Base-by-base conservation (phyloP, 345 rosid genomes). In the Alliaria petiolata region DNA sequence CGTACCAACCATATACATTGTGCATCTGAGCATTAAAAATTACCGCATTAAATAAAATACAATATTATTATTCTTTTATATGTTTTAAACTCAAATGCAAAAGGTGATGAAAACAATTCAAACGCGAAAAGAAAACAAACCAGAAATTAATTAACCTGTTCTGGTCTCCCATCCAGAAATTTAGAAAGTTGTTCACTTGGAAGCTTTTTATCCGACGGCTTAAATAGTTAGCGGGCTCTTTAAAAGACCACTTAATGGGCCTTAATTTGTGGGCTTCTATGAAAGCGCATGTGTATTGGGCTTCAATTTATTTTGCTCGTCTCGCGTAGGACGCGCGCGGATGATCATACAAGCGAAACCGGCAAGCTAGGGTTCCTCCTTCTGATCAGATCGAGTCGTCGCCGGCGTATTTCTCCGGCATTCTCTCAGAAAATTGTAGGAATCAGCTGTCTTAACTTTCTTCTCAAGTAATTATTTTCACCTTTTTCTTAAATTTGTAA, bases 361-460 rank as follows among this genome's bases (percentile, higher is more conserved):
- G 62, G 15, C 62, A 17, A 52, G 8, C 20, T 11, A 59, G 35
- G 55, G 63, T 42, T 62, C 46, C 17, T 72, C 56, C 19, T 33
- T 53, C 42, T 54, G 52, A 61, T 30, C 36, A 62, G 55, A 52
- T 52, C 45, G 49, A 63, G 10, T 43, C 31, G 54, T 62, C 62
- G 69, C 63, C 56, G 53, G 14, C 25, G 17, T 3, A 19, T 45
- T 22, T 55, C 25, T 56, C 45, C 55, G 68, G 46, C 53, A 5
- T 20, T 33, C 22, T 7, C 35, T 14, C 35, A n/a, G 13, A 14
- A 6, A 17, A 1, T 36, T 26, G 36, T 13, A 28, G 34, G 43
- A 36, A 40, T 16, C 25, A 35, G 13, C 5, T 4, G 65, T 31
- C 33, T 58, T 35, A 45, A 34, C 39, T 57, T 34, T 35, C n/a